Base-by-base conservation (phyloP, 2,329 filamentous ascomycete genomes). In the Sporothrix protearum region DNA sequence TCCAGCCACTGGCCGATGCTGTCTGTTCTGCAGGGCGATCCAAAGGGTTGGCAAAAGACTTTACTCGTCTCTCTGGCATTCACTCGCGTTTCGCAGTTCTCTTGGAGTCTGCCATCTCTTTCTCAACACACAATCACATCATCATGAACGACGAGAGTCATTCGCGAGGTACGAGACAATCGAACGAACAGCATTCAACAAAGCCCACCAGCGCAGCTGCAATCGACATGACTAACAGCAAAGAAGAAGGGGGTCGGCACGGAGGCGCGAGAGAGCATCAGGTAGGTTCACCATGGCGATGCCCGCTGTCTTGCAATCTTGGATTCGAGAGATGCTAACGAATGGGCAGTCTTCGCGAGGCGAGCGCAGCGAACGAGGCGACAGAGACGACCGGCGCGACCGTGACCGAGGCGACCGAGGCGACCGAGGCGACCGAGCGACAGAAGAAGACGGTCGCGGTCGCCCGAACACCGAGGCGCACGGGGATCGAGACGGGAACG, bases 361-460 rank as follows among this genome's bases (percentile, higher is more conserved):
- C 16, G 94, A 81, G 42, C 57, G 80, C 71, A 78, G 78, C 42
- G 71, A 72, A 1, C 71, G 71, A 53, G 25, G 25, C n/a, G 49
- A 81, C 57, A 77, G 76, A 53, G 77, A 73, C 61, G 78, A 78
- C 19, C 73, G 79, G 74, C 55, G 72, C 55, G 78, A 79, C 69
- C 76, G 86, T 75, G 88, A 88, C 70, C 87, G 91, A 49, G 16
- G 78, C 87, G 94, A 81, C 14, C 55, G 55, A 4, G 30, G 33
- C 30, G 55, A 57, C 3, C 55, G 91, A 33, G 28, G 78, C 87
- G 94, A 82, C 39, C 67, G 53, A 76, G 78, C 61, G 88, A 89
- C 70, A 86, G 91, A 30, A n/a, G 71, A n/a, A 51, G 72, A 61
- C 91, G 95, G 75, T 97, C 94, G 73, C 90, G 95, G 79, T 98